phyloP scores from a whole-genome alignment of 805 yeast genomes.

The Saccharomycopsis sp. region DNA sequence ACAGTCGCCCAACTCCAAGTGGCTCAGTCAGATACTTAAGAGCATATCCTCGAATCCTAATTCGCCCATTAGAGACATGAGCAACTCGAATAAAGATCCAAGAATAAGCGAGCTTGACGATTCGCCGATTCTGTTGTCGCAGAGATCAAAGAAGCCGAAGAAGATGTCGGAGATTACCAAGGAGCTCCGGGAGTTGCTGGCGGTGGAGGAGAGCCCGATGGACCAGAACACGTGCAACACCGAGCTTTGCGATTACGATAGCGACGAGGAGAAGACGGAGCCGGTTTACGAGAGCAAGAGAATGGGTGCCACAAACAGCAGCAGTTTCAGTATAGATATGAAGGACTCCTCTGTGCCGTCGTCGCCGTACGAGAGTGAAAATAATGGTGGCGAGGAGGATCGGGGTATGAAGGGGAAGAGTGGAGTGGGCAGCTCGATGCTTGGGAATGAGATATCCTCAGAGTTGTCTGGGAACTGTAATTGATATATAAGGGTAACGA shows the following conservation, averaged over 20 bases:
- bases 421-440: too few species aligned
- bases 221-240: conserved; percentile 1
- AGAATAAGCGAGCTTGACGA: neutral
- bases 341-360: conserved; percentile 6
- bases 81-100: neutral
- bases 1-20: conserved; percentile 12
- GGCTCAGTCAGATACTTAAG: conserved; percentile 9
- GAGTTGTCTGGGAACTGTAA: too few species aligned
- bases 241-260: neutral
- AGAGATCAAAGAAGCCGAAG: neutral
- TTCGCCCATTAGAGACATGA: conserved; percentile 2
- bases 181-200: neutral
- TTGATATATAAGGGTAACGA: too few species aligned
- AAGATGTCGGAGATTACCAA: neutral
- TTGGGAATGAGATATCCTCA: too few species aligned
- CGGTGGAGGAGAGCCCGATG: neutral
- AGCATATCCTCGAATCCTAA: conserved; percentile 3
- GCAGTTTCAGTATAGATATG: neutral
- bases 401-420: neutral
- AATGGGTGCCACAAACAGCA: neutral
- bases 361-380: neutral
- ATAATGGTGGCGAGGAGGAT: neutral
- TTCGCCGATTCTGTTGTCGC: neutral
- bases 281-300: neutral
- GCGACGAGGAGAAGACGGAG: neutral